A percentile compares a stretch with the other conserved stretches of the same genome.
Conservation (phyloP, 2,329 filamentous ascomycete species). For the Colletotrichum sp. region DNA sequence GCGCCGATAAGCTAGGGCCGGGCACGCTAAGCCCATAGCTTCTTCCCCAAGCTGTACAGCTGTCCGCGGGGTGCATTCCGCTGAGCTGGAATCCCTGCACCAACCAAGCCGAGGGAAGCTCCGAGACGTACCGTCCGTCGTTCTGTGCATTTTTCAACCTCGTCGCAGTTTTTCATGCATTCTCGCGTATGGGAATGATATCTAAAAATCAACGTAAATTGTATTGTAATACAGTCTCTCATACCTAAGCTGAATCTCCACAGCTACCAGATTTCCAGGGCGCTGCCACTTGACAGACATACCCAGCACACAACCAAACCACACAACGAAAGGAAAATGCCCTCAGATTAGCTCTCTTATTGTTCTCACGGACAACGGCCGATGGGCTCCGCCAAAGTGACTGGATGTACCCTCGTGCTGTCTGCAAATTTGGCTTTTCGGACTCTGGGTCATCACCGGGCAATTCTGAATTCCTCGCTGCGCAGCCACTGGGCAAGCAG, state of each 20-base stretch:
- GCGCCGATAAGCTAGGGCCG: neutral
- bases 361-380: slow-evolving; percentile 43
- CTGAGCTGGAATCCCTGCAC: neutral
- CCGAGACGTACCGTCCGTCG: neutral
- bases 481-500: slow-evolving; percentile 13
- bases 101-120: neutral
- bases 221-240: neutral
- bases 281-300: neutral
- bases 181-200: neutral
- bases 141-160: neutral
- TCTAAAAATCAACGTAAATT: neutral
- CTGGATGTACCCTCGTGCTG: slow-evolving; percentile 30
- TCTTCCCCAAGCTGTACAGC: neutral
- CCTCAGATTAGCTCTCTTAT: slow-evolving; percentile 48
- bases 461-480: slow-evolving; percentile 21
- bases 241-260: neutral
- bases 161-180: neutral
- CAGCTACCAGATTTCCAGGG: neutral
- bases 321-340: slow-evolving; percentile 22
- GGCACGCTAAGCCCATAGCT: neutral
- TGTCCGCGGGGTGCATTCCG: neutral
- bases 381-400: slow-evolving; percentile 12
- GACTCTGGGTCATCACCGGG: slow-evolving; percentile 41
- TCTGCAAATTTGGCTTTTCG: slow-evolving; percentile 48
- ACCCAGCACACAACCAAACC: neutral